Evolutionary conservation across 345 rosid genomes (phyloP).

Genomic region (Syzygium aromaticum): DNA sequence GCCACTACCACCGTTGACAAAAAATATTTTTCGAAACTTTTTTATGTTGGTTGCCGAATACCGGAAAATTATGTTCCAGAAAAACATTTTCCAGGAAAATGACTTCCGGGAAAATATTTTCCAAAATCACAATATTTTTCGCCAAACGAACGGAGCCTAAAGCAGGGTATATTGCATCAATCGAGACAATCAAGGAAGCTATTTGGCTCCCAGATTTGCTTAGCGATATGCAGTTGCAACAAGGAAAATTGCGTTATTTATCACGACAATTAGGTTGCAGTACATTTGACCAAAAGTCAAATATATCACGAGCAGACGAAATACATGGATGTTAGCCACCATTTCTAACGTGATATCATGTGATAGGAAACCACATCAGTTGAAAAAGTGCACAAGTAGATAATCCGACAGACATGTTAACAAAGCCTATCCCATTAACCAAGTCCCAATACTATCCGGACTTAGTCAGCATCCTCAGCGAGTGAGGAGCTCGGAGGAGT

Average conservation of each 20-base stretch:
- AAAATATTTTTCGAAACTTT: no score
- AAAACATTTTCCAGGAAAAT: no score
- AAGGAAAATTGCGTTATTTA: not conserved
- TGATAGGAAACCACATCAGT: not conserved
- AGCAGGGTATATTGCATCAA: not conserved
- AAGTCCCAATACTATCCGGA: not conserved
- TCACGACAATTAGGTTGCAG: not conserved
- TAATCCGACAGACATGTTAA: not conserved
- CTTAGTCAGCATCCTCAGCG: accelerated
- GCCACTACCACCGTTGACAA: no score
- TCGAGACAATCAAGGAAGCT: not conserved
- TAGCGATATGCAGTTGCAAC: not conserved
- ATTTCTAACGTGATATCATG: not conserved
- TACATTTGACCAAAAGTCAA: not conserved
- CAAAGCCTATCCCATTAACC: not conserved
- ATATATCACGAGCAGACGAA: not conserved
- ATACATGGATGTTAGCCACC: not conserved
- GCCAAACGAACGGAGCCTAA: no score
- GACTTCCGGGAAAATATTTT: no score
- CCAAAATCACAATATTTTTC: no score
- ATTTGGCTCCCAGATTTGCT: not conserved
- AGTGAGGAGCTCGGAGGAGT: not conserved
- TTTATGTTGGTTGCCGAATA: no score
- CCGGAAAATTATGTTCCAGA: no score
- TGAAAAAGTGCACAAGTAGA: not conserved